phyloP scores from a whole-genome alignment of 2,329 filamentous ascomycete genomes.

The Claviceps quebecensis region DNA sequence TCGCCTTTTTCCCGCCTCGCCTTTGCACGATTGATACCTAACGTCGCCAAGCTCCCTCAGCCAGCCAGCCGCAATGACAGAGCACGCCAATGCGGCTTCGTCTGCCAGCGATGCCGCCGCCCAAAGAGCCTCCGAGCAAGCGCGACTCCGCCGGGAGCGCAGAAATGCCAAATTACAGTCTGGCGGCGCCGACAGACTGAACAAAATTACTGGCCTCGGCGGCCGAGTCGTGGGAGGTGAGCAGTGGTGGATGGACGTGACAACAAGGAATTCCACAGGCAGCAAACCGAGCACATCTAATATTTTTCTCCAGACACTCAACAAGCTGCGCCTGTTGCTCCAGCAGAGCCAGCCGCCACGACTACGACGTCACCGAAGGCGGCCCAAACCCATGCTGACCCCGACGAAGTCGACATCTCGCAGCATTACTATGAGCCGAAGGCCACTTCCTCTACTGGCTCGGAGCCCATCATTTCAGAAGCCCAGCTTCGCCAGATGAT shows the following conservation, averaged over 20 bases:
- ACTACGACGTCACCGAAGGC: not conserved
- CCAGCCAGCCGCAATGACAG: conserved; percentile 21
- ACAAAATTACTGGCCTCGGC: conserved; percentile 61
- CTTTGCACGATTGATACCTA: not conserved
- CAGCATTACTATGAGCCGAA: conserved; percentile 52
- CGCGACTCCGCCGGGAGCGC: conserved; percentile 63
- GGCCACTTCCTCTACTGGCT: conserved; percentile 14
- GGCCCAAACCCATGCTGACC: conserved; percentile 35
- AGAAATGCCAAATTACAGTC: conserved; percentile 66
- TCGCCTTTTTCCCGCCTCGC: not conserved
- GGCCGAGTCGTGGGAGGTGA: conserved; percentile 22
- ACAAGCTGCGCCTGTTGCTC: conserved; percentile 1
- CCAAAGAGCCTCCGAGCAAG: conserved; percentile 46
- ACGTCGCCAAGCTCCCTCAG: not conserved
- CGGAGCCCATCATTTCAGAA: conserved; percentile 32
- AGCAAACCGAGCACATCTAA: not conserved
- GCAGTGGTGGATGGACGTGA: not conserved
- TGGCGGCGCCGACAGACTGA: conserved; percentile 54
- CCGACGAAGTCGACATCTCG: conserved; percentile 69
- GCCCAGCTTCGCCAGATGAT: conserved; percentile 52
- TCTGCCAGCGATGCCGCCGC: conserved; percentile 26
- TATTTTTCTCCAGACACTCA: not conserved
- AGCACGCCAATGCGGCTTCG: conserved; percentile 14
- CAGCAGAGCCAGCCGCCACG: not conserved
- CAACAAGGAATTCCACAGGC: not conserved